phyloP scores from a whole-genome alignment of 352 stramenopile species.

The Thalassiosira hispida region DNA sequence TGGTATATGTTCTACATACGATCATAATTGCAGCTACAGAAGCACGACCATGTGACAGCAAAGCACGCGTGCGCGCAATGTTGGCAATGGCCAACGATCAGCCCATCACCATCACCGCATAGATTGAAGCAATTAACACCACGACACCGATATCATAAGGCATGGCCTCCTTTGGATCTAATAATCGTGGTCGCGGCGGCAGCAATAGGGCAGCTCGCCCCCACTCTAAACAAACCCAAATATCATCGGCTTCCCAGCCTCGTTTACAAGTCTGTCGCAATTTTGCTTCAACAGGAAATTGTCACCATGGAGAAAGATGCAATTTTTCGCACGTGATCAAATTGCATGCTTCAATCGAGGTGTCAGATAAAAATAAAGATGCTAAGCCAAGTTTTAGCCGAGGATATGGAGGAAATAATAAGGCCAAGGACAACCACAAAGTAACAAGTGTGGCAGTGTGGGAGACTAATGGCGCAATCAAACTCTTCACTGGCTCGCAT shows the following conservation, averaged over 20 bases:
- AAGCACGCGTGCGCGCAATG: too few species aligned
- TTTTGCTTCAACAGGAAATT: slow-evolving; percentile 66
- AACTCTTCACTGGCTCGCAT: slow-evolving; percentile 80
- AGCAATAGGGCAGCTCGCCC: slow-evolving; percentile 8
- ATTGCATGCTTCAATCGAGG: slow-evolving; percentile 62
- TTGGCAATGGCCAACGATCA: too few species aligned
- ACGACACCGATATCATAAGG: too few species aligned
- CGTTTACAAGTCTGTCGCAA: slow-evolving; percentile 61
- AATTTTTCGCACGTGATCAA: slow-evolving; percentile 71
- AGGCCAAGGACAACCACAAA: slow-evolving; percentile 49
- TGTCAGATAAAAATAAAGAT: slow-evolving; percentile 53
- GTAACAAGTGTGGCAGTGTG: slow-evolving; percentile 76
- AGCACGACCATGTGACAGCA: too few species aligned
- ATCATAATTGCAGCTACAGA: too few species aligned
- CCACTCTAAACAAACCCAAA: slow-evolving; percentile 6
- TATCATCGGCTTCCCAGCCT: slow-evolving; percentile 30
- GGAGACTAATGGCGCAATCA: slow-evolving; percentile 70
- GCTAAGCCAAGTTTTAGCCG: slow-evolving; percentile 42
- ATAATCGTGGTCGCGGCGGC: slow-evolving; percentile 37
- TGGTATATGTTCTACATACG: too few species aligned
- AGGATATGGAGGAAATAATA: background rate
- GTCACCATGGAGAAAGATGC: slow-evolving; percentile 59
- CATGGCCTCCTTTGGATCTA: slow-evolving; percentile 23
- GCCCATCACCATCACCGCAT: too few species aligned
- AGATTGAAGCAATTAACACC: too few species aligned